These are phyloP conservation scores for Heracleum sosnowskyi DNA, from an alignment of 129 eudicot genomes.

Conservation along the genomic window DNA sequence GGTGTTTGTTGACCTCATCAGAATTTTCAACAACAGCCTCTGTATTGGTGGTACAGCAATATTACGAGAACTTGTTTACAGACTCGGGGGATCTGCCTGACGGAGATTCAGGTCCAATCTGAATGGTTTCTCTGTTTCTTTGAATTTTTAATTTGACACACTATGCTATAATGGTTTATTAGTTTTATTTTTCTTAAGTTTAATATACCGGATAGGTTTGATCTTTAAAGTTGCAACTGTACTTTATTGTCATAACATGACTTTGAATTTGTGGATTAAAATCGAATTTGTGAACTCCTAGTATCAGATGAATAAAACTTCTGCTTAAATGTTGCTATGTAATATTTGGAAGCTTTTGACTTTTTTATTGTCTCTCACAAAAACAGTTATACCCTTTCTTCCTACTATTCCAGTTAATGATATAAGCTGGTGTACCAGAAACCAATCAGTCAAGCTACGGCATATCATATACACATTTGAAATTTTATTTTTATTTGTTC, in stretches of 20 bases:
- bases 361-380: too few relatives aligned
- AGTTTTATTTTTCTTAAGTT: too few relatives aligned
- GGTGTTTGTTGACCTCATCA: constrained; percentile 37
- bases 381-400: too few relatives aligned
- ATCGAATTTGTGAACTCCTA: not conserved
- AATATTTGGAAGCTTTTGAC: too few relatives aligned
- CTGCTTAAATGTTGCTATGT: not conserved
- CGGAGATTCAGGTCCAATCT: constrained; percentile 3
- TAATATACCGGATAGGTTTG: not conserved
- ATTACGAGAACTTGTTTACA: constrained; percentile 25
- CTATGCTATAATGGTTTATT: not conserved
- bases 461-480: too few relatives aligned
- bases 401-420: too few relatives aligned
- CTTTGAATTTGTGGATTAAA: not conserved
- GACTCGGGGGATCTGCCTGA: constrained; percentile 14
- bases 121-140: not conserved
- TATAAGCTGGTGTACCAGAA: too few relatives aligned
- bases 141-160: not conserved
- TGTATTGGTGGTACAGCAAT: constrained; percentile 59
- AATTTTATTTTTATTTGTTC: too few relatives aligned
- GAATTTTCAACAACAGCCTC: constrained; percentile 40
- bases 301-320: not conserved
- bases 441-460: too few relatives aligned
- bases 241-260: not conserved
- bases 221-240: not conserved